phyloP scores from a whole-genome alignment of 768 basidiomycete species.

The Mycena latifolia region DNA sequence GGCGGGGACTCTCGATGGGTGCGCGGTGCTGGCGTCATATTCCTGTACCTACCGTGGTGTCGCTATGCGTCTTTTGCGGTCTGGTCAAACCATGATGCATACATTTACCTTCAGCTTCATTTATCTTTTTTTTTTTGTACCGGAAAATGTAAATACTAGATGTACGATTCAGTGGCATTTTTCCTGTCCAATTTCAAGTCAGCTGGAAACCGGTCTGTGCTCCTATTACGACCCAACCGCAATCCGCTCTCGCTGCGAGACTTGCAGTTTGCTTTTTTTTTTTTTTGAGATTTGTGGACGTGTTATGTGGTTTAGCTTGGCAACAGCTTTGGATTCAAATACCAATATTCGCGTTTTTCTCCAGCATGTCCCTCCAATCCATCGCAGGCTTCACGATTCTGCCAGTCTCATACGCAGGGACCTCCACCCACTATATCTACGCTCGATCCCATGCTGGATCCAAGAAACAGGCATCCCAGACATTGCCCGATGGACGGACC shows the following conservation, averaged over 20 bases:
- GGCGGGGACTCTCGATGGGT: constrained; percentile 2
- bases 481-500: constrained; percentile 72
- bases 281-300: constrained; percentile 18
- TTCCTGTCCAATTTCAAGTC: too few relatives aligned
- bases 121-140: neutral
- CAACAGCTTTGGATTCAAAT: constrained; percentile 2
- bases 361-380: constrained; percentile 36
- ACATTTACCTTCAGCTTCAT: constrained; percentile 52
- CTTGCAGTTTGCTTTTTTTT: too few relatives aligned
- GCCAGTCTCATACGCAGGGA: constrained; percentile 24
- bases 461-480: constrained; percentile 52
- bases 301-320: constrained; percentile 6
- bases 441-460: constrained; percentile 73
- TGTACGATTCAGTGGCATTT: too few relatives aligned
- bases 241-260: too few relatives aligned
- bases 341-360: constrained; percentile 8
- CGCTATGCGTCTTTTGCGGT: constrained; percentile 88
- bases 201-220: too few relatives aligned
- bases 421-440: constrained; percentile 79
- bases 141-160: neutral
- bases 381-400: constrained; percentile 40
- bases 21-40: constrained; percentile 76
- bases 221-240: too few relatives aligned
- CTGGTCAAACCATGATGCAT: constrained; percentile 85
- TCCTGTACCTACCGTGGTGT: constrained; percentile 85